Evolutionary conservation across 441 rosid genomes (phyloP), one percentile per base, ranked within the genome.

Genomic region (Eutrema salsugineum): DNA sequence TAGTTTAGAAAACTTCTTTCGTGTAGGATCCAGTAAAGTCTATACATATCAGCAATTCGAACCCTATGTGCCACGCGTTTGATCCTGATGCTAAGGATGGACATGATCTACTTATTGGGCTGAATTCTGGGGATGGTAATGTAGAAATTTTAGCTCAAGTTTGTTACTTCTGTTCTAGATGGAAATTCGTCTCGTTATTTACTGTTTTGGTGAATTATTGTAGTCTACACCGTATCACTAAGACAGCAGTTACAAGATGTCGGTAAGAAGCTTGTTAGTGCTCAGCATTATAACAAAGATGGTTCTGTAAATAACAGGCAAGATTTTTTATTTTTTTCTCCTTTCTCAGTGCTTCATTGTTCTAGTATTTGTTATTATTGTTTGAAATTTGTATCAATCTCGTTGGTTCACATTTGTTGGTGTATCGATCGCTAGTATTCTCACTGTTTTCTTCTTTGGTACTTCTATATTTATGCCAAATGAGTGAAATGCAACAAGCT

Each of bases 181-280:
- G 64, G 46, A 44, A 15, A 44, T 1, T 51, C 56, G 63, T 71
- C 69, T 24, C 2, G 65, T 75, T 59, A 65, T 70, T 82, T 73
- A 72, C 75, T 54, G 50, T 59, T 71, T 50, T 63, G 66, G 50
- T 85, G 55, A 64, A 46, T 75, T 79, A 30, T 81, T 85, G 93
- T 78, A 96, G 73, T 72, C 17, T 72, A 60, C 78, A 68, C 78
- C 11, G 97, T 91, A 76, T 95, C 97, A 70, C 78, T 96, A 78
- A 89, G 98, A 79, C 99, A 91, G 72, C 99, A 95, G 79, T 83
- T 95, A 66, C 97, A 88, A 86, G 99, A 95, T 78, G 84, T 86
- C 43, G 88, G 93, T 66, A 95, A 95, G 83, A 95, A 89, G 89
- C 95, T 91, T 61, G 83, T 89, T 69, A 91, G 91, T 72, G 95